Evolutionary conservation across 1,139 yeast genomes (phyloP), one percentile per base, ranked within the genome.

Genomic region (Blastobotrys illinoisensis): DNA sequence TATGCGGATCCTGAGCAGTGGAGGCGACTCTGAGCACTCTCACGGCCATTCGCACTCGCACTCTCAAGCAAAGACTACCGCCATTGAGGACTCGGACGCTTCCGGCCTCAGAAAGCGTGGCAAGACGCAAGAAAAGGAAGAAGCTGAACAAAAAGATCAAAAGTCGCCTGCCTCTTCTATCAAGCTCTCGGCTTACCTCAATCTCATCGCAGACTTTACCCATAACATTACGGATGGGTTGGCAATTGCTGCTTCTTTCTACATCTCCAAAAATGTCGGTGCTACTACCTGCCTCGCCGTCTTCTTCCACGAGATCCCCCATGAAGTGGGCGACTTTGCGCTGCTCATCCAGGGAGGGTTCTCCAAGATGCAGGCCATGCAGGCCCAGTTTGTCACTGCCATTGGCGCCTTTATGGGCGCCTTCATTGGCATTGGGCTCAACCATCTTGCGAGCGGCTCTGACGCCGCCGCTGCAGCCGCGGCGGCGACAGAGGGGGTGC

Each of bases 271-370:
- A 53, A 71, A 69, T 49, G 81, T 79, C 14, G 90, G 90, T 1
- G 79, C 83, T 20, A 76, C 85, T 4, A 83, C 88, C 1, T 79
- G 85, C 32, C 70, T 83, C 36, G 86, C 88, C 1, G 83, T 85
- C 43, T 76, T 83, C 60, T 78, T 82, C 69, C 91, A 85, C 66
- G 90, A 85, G 67, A 79, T 85, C 50, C 91, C 91, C 9, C 90
- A 85, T 64, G 88, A 84, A 63, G 78, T 85, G 55, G 88, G 89
- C 51, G 91, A 85, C 64, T 84, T 83, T 69, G 88, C 88, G 0
- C 70, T 85, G 43, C 70, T 84, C 56, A 74, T 83, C 54, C 83
- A 83, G 61, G 83, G 84, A 21, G 89, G 89, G 0, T 79, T 82
- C 60, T 73, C 85, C 32, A 81, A 81, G 66, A 68, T 78, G 66